Evolutionary conservation across 2,329 filamentous ascomycete species (phyloP), one percentile per base, ranked within the genome.

Genomic region (Neonectria ditissima): DNA sequence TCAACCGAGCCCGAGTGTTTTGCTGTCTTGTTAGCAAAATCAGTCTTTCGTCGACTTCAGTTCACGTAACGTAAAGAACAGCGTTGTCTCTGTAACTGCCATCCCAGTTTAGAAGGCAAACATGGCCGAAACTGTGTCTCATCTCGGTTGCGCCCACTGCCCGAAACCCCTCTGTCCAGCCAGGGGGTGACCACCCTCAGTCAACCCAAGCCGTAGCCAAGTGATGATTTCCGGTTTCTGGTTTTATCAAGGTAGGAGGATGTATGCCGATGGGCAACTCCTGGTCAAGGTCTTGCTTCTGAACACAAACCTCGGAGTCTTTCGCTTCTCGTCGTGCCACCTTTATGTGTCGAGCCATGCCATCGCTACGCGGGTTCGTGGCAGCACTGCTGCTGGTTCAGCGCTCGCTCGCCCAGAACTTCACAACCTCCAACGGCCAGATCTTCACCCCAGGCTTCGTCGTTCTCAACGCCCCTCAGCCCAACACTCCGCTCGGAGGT

Each of bases 391-490:
- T 79, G 14, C 60, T 76, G 24, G 66, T 69, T 11, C 51, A 58
- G 41, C 68, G 63, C 16, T 63, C 71, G 16, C 63, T 69, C 9
- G 80, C 80, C 6, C 73, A 78, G 44, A 80, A 82, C 64, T 90
- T 91, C 70, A 87, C 84, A 20, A 84, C 88, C 55, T 78, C 87
- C 22, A 87, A 87, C 68, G 90, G 90, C 16, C 89, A 92, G 70
- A 86, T 92, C 57, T 91, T 86, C 71, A 92, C 90, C 0, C 89
- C 90, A 0, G 90, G 90, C 0, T 84, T 92, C 59, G 89, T 85
- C 24, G 85, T 92, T 59, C 79, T 92, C 37, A 85, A 92, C 76
- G 84, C 90, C 32, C 88, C 88, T 13, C 88, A 91, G 65, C 88
- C 88, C 5, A 84, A 85, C 54, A 90, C 88, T 11, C 88, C 89